phyloP scores from a whole-genome alignment of 2,329 filamentous ascomycete species.

The Sphaerulina vaccinii region DNA sequence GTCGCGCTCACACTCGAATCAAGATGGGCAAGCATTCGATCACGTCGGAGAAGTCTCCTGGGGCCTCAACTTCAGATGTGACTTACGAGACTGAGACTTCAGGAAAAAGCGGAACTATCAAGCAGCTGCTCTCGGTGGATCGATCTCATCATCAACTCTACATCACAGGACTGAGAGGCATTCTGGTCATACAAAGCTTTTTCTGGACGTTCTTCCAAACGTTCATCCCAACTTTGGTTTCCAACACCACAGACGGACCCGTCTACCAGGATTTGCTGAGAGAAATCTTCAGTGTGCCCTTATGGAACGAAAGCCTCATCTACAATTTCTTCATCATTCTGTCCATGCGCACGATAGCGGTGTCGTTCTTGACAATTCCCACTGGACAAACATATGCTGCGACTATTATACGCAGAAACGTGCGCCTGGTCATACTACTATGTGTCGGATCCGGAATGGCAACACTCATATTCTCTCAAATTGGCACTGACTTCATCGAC shows the following conservation, averaged over 20 bases:
- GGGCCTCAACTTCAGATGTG: not conserved
- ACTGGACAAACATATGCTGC: slow-evolving; percentile 40
- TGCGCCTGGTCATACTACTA: slow-evolving; percentile 45
- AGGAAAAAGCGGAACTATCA: not conserved
- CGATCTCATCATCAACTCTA: slow-evolving; percentile 30
- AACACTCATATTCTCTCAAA: slow-evolving; percentile 38
- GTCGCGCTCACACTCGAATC: too few relatives aligned
- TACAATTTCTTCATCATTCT: slow-evolving; percentile 49
- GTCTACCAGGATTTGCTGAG: slow-evolving; percentile 44
- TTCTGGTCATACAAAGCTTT: slow-evolving; percentile 46
- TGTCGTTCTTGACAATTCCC: slow-evolving; percentile 44
- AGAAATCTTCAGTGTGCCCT: slow-evolving; percentile 46
- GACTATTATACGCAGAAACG: slow-evolving; percentile 43
- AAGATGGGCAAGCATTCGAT: not conserved
- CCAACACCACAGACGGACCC: slow-evolving; percentile 39
- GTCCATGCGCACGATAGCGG: slow-evolving; percentile 45
- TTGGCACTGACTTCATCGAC: slow-evolving; percentile 38
- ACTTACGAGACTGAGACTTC: not conserved
- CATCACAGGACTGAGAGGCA: slow-evolving; percentile 46
- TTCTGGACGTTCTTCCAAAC: slow-evolving; percentile 48
- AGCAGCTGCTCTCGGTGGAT: not conserved
- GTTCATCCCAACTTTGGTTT: slow-evolving; percentile 46
- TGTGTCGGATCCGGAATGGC: slow-evolving; percentile 44
- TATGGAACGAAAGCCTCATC: slow-evolving; percentile 49
- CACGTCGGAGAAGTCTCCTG: not conserved